Evolutionary conservation across 164 flowering plant species (phyloP), one percentile per base, ranked within the genome.

Genomic region (Annona cherimola): DNA sequence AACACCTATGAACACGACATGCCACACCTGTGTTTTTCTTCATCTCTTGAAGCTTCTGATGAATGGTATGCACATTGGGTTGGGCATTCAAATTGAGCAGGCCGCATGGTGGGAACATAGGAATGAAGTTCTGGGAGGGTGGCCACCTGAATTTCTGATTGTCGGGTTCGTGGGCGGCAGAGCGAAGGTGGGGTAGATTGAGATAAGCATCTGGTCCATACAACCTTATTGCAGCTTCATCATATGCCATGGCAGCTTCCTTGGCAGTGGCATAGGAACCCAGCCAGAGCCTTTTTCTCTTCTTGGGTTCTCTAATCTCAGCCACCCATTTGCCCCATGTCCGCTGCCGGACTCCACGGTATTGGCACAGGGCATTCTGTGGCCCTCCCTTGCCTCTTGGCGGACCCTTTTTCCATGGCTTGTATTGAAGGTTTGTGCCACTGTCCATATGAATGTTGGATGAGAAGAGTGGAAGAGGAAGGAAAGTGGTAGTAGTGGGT

Each of bases 261-360:
- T 95, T 96, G 0, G 99, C 98, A 0, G 99, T 95, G 42, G 98
- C 86, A 65, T 89, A 95, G 42, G 98, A 93, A 50, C 99, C 99
- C 63, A 95, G 63, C 99, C 99, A 95, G 67, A 95, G 94, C 57
- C 99, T 76, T 45, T 92, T 89, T 73, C 99, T 80, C 81, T 95
- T 95, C 91, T 89, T 95, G 42, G 99, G 99, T 75, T 95, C 99
- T 71, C 99, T 83, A 63, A 95, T 95, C 73, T 95, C 99, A 0
- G 99, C 99, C 42, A 95, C 99, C 99, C 99, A 95, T 82, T 95
- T 95, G 9, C 99, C 99, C 99, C 99, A 95, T 0, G 99, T 95
- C 44, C 99, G 78, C 76, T 95, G 99, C 42, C 99, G 75, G 41
- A 95, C 99, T 2, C 99, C 99, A 7, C 98, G 83, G 62, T 93